Conservation (phyloP, 1,284 basidiomycete genomes). For the Trichosporon faecale region DNA sequence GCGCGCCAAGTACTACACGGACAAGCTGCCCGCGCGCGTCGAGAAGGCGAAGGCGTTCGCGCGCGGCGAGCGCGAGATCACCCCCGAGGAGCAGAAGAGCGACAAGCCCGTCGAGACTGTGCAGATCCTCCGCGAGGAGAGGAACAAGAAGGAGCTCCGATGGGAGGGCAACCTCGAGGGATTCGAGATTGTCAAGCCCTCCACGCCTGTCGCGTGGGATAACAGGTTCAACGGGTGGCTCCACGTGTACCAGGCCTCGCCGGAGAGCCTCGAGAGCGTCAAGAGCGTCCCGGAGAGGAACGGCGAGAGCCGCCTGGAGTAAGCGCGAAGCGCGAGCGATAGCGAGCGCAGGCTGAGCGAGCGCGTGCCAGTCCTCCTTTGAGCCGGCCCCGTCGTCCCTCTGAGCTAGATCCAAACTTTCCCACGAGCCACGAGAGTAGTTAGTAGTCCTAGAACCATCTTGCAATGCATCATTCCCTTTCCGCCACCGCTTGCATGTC, state of each 20-base stretch:
- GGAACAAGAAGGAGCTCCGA: constrained; percentile 77
- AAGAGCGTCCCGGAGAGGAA: not conserved
- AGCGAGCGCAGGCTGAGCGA: not conserved
- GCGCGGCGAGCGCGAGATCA: constrained; percentile 73
- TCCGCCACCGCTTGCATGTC: not conserved
- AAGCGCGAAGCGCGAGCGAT: not conserved
- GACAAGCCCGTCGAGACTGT: constrained; percentile 80
- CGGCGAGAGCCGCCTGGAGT: not conserved
- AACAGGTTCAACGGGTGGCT: constrained; percentile 65
- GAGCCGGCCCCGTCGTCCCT: too few relatives aligned
- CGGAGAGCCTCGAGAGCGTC: not conserved
- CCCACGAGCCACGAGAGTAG: too few relatives aligned
- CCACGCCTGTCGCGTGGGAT: constrained; percentile 69
- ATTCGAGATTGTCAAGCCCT: constrained; percentile 70
- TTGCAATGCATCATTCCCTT: constrained; percentile 1
- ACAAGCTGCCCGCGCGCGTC: constrained; percentile 64
- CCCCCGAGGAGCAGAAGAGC: constrained; percentile 66
- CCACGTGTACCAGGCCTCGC: constrained; percentile 57
- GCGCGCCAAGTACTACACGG: constrained; percentile 73
- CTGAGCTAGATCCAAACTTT: too few relatives aligned
- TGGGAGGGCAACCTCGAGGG: constrained; percentile 76
- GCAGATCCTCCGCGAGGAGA: constrained; percentile 75
- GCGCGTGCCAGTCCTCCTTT: not conserved
- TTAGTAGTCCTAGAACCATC: not conserved
- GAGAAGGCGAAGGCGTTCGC: constrained; percentile 71